phyloP scores from a whole-genome alignment of 345 rosid species.

The Orychophragmus violaceus region DNA sequence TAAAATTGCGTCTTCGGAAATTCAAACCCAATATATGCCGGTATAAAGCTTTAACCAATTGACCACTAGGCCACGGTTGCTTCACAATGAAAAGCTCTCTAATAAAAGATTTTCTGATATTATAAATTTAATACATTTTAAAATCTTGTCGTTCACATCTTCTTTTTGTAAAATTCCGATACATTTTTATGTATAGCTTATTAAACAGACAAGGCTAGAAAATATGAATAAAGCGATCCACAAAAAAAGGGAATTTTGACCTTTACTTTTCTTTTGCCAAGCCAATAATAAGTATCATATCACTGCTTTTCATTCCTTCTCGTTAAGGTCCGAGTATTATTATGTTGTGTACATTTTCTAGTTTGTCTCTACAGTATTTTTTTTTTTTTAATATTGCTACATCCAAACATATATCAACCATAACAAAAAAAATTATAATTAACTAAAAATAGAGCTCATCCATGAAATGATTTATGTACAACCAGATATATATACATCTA shows the following conservation, averaged over 20 bases:
- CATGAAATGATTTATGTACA: too few species aligned
- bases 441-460: neutral
- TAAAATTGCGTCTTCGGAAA: too few species aligned
- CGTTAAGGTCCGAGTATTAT: neutral
- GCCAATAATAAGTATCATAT: neutral
- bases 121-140: neutral
- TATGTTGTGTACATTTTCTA: neutral
- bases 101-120: too few species aligned
- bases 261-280: neutral
- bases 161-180: neutral
- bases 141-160: neutral
- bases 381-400: neutral
- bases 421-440: neutral
- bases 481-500: neutral
- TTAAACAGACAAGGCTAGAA: neutral
- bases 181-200: neutral
- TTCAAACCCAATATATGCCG: too few species aligned
- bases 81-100: too few species aligned
- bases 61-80: too few species aligned
- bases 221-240: neutral
- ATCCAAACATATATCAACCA: neutral
- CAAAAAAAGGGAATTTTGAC: neutral
- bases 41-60: too few species aligned
- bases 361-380: neutral
- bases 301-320: neutral